These are phyloP conservation scores for Cladosporium sp. DNA, from an alignment of 2,329 filamentous ascomycete genomes.

Conservation along the genomic window DNA sequence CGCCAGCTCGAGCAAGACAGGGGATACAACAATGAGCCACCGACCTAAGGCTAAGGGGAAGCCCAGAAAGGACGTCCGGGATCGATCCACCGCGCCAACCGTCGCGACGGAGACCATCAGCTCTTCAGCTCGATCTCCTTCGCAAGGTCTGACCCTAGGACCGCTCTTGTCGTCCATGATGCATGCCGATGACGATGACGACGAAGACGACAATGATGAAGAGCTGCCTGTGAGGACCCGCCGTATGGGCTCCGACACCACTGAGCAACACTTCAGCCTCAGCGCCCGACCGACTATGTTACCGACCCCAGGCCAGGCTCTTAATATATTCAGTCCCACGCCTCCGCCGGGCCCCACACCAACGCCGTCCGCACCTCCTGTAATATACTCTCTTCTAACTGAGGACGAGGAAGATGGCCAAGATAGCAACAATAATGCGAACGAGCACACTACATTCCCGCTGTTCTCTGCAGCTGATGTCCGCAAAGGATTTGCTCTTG, in stretches of 20 bases:
- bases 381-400: background rate
- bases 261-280: background rate
- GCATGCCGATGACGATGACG: background rate
- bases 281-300: background rate
- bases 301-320: background rate
- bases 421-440: background rate
- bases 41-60: background rate
- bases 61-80: background rate
- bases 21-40: background rate
- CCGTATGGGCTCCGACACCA: background rate
- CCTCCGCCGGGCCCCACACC: background rate
- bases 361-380: background rate
- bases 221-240: background rate
- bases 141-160: background rate
- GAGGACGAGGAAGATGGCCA: background rate
- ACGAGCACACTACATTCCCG: background rate
- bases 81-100: background rate
- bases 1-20: background rate
- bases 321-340: background rate
- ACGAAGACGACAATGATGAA: background rate
- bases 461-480: background rate
- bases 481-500: background rate
- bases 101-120: background rate
- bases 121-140: background rate
- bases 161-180: background rate